Evolutionary conservation across 108 stramenopile species (phyloP).

Genomic region (Cyclostephanos tholiformis): DNA sequence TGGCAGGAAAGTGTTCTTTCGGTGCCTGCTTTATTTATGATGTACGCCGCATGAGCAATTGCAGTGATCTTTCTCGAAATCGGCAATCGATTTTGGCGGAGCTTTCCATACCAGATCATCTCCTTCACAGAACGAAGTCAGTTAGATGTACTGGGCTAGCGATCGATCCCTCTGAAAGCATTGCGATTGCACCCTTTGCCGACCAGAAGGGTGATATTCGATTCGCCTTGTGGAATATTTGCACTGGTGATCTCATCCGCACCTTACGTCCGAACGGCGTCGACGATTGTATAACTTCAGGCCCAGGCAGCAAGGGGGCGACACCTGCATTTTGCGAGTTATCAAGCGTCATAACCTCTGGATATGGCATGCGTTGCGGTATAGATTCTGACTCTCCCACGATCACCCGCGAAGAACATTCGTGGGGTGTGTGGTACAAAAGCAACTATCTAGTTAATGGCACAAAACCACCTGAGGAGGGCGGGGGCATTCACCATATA

Average conservation of each 20-base stretch:
- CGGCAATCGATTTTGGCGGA: constrained; percentile 6
- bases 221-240: constrained; percentile 26
- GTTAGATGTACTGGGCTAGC: constrained; percentile 34
- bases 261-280: constrained; percentile 14
- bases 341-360: constrained; percentile 25
- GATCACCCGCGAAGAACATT: background rate
- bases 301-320: background rate
- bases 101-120: constrained; percentile 6
- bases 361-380: constrained; percentile 25
- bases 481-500: constrained; percentile 39
- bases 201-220: constrained; percentile 13
- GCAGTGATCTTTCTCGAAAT: constrained; percentile 8
- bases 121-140: constrained; percentile 28
- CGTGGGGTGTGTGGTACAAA: constrained; percentile 39
- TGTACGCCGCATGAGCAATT: constrained; percentile 20
- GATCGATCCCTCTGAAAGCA: constrained; percentile 30
- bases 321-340: constrained; percentile 31
- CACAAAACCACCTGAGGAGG: background rate
- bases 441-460: constrained; percentile 6
- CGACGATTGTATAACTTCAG: background rate
- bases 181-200: constrained; percentile 30
- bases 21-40: constrained; percentile 35
- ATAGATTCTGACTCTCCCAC: constrained; percentile 9
- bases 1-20: constrained; percentile 32
- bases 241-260: constrained; percentile 24